Conservation (phyloP, 192 early-diverging fungal species). For the Coemansia sp. region DNA sequence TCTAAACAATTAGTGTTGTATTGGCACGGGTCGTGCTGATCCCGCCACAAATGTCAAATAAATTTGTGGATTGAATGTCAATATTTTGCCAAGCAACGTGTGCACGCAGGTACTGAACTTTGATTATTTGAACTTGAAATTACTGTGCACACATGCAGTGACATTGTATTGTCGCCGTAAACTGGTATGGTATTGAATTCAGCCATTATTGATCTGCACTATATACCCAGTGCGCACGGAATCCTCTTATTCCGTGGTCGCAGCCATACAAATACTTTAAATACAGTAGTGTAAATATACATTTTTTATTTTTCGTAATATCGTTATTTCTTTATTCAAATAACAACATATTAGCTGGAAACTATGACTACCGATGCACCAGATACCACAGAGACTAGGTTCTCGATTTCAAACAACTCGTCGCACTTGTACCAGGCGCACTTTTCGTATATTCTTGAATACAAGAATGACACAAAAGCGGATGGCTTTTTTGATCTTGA, state of each 20-base stretch:
- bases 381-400: slow-evolving; percentile 19
- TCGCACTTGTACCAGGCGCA: slow-evolving; percentile 53
- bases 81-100: too few relatives aligned
- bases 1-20: too few relatives aligned
- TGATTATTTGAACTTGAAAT: background rate
- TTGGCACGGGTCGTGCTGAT: too few relatives aligned
- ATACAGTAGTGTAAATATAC: too few relatives aligned
- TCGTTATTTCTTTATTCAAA: background rate
- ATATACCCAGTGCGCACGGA: too few relatives aligned
- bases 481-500: slow-evolving; percentile 23
- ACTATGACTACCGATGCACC: background rate
- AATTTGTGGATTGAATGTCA: background rate
- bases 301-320: background rate
- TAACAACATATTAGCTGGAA: background rate
- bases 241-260: too few relatives aligned
- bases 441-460: slow-evolving; percentile 50
- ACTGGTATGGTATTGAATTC: background rate
- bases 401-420: slow-evolving; percentile 36
- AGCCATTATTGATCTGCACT: background rate
- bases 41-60: background rate
- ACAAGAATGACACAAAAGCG: slow-evolving; percentile 18
- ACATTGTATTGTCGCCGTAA: background rate
- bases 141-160: background rate
- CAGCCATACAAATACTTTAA: too few relatives aligned
- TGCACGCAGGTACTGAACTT: too few relatives aligned